Evolutionary conservation across 2,329 filamentous ascomycete genomes (phyloP), one percentile per base, ranked within the genome.

Genomic region (Aspergillus sp.): DNA sequence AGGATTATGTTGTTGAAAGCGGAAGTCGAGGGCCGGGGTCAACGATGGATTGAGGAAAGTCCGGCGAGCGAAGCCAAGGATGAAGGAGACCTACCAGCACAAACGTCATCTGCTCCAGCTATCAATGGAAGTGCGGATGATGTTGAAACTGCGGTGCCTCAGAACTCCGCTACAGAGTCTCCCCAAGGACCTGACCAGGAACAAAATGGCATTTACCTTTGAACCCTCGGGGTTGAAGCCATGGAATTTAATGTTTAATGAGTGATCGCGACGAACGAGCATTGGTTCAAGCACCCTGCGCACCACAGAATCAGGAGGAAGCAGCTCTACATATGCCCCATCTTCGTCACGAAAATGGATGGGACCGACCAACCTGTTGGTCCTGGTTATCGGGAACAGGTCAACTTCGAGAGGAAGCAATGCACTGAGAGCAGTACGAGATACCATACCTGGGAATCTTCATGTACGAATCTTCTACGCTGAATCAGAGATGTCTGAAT

Each of bases 21-120:
- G 60, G 74, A 71, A 53, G 81, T 86, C 13, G 78, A 81, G 61
- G 71, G 75, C 55, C 74, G 84, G 56, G 82, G 83, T 2, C 71
- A 82, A 68, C 67, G 64, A 29, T 86, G 82, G 82, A 71, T 69
- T 58, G 72, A 71, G 52, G 57, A 60, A 45, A 29, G 25, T 29
- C 25, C 25, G 7, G 59, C 53, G 21, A 47, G 46, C 31, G 29
- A 32, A 19, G 47, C 41, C 29, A 47, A 41, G 45, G 34, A 44
- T 13, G 14, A 42, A 17, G 19, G 14, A 21, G n/a, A n/a, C n/a
- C n/a, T n/a, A n/a, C n/a, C n/a, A n/a, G n/a, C n/a, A n/a, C n/a
- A n/a, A n/a, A n/a, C n/a, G n/a, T n/a, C n/a, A n/a, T n/a, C n/a
- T n/a, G 16, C 44, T 47, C 16, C 36, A 19, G 42, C 29, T 23